These are phyloP conservation scores for Salix brachista DNA, from an alignment of 345 rosid genomes.

Conservation along the genomic window DNA sequence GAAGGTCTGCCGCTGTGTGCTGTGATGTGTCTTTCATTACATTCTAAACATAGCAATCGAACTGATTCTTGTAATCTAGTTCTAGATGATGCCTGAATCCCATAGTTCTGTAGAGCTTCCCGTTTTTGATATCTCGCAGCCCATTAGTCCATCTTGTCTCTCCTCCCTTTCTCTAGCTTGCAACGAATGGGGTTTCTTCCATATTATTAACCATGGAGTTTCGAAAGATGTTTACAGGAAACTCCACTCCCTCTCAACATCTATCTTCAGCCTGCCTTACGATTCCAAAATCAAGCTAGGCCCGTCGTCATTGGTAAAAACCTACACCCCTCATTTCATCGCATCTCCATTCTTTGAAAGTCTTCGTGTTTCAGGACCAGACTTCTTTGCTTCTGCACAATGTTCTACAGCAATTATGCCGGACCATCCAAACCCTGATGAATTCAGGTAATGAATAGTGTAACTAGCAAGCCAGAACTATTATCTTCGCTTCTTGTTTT, in stretches of 20 bases:
- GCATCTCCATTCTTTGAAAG: constrained; percentile 48
- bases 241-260: constrained; percentile 19
- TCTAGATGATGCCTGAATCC: constrained; percentile 7
- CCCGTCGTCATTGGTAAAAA: constrained; percentile 27
- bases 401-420: constrained; percentile 19
- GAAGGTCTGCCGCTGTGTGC: background rate
- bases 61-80: background rate
- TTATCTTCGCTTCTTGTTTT: background rate
- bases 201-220: constrained; percentile 37
- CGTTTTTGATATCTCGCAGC: constrained; percentile 32
- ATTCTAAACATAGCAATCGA: background rate
- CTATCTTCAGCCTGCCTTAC: constrained; percentile 28
- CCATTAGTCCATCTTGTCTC: constrained; percentile 17
- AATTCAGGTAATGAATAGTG: constrained; percentile 30
- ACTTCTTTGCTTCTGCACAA: constrained; percentile 36
- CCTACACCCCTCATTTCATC: constrained; percentile 38
- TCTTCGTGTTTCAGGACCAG: constrained; percentile 33
- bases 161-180: constrained; percentile 31
- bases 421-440: constrained; percentile 16
- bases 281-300: constrained; percentile 32
- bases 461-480: too few species aligned
- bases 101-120: constrained; percentile 26
- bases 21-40: background rate
- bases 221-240: constrained; percentile 27
- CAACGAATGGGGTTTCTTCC: constrained; percentile 42